Evolutionary conservation across 768 basidiomycete species (phyloP), one percentile per base, ranked within the genome.

Genomic region (Cubamyces lactineus): DNA sequence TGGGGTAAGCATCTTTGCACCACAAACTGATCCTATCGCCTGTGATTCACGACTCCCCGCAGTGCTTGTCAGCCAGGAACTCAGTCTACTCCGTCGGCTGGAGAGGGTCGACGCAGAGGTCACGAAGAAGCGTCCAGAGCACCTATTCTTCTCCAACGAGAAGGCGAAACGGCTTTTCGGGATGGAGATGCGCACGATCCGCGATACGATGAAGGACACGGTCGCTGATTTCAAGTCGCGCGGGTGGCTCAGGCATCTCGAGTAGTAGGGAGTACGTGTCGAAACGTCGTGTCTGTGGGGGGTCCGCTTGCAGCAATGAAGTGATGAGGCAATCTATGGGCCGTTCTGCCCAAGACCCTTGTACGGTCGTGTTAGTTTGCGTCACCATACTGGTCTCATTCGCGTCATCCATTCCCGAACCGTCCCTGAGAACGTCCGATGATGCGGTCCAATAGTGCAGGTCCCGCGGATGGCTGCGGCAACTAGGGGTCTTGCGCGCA

Each of bases 141-240:
- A 30, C 8, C 19, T 23, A 9, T n/a, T 45, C 23, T 26, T 43
- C 43, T 53, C 59, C 45, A 60, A 60, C 38, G 52, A 52, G 11
- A 84, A 84, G 66, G 74, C 71, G 8, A 67, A 68, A 39, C 73
- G 71, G 39, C 70, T 83, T 2, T 70, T 84, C 5, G 79, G 80
- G 2, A 52, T 83, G 12, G 73, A 75, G 59, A 82, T 78, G 50
- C 72, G 73, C 5, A 72, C 73, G 1, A 75, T 75, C 39, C 73
- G 74, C 57, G 76, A 81, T 64, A 74, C 75, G 8, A 69, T 77
- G 4, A 73, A 57, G 54, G 83, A 80, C 60, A 73, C 72, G 2
- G 55, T 83, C 30, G 73, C 69, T 3, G 79, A 83, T 59, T 82
- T 77, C 49, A 75, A 76, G 62, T 67, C 62, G 16, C 74, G 76